A percentile compares a stretch with the other conserved stretches of the same genome.
phyloP scores from a whole-genome alignment of 2,329 filamentous ascomycete species.

The Aspergillus udagawae region DNA sequence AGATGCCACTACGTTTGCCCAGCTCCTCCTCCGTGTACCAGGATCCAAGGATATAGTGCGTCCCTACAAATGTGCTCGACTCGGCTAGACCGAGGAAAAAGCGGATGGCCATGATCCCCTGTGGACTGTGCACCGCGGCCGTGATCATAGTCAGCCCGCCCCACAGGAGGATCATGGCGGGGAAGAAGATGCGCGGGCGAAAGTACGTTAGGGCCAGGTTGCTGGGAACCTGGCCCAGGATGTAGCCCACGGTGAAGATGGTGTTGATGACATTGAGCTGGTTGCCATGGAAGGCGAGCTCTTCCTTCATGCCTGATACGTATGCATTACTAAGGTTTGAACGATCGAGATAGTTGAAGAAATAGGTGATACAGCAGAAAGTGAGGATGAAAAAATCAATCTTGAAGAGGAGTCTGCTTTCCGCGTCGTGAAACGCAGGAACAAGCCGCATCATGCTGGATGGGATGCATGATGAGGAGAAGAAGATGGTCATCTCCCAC shows the following conservation, averaged over 20 bases:
- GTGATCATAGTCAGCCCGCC: conserved; percentile 30
- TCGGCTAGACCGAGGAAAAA: conserved; percentile 36
- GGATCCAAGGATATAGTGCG: conserved; percentile 37
- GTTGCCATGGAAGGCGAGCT: conserved; percentile 28
- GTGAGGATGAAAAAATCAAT: conserved; percentile 48
- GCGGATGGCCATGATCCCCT: conserved; percentile 32
- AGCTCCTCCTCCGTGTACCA: conserved; percentile 43
- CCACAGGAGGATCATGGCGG: conserved; percentile 29
- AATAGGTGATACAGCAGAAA: conserved; percentile 46
- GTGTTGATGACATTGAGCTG: conserved; percentile 25
- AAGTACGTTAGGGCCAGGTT: conserved; percentile 24
- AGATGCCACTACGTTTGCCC: conserved; percentile 36
- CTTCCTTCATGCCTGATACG: conserved; percentile 35
- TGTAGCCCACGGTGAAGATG: conserved; percentile 23
- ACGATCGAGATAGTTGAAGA: conserved; percentile 47
- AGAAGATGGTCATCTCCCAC: neutral
- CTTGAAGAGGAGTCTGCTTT: conserved; percentile 48
- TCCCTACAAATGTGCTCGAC: conserved; percentile 30
- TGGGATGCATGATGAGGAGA: neutral
- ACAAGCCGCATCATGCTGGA: neutral
- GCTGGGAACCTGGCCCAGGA: conserved; percentile 22
- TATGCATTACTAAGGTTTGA: conserved; percentile 49
- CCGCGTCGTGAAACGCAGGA: neutral
- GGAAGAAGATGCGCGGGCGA: conserved; percentile 24
- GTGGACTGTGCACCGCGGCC: conserved; percentile 24